Evolutionary conservation across 768 basidiomycete species (phyloP).

Genomic region (Leccinum variicolor): DNA sequence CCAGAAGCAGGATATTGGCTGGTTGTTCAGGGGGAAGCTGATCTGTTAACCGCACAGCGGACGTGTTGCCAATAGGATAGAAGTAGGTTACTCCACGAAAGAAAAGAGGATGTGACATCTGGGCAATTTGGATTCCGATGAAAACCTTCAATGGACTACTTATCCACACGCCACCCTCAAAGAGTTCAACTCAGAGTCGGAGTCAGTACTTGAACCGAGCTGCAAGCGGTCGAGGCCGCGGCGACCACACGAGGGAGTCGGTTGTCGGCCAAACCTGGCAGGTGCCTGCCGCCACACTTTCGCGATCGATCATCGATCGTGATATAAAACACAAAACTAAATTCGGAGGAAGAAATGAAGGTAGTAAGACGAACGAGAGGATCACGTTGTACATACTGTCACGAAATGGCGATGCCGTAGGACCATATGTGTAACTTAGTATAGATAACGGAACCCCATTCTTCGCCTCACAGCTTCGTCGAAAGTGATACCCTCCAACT

Average conservation of each 20-base stretch:
- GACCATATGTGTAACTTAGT: constrained; percentile 28
- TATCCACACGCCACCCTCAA: no score
- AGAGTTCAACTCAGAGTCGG: background rate
- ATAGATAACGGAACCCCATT: constrained; percentile 57
- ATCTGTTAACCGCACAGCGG: constrained; percentile 47
- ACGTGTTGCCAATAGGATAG: constrained; percentile 60
- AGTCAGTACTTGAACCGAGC: background rate
- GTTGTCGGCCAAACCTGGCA: background rate
- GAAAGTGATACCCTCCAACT: constrained; percentile 55
- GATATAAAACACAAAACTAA: no score
- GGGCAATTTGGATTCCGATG: background rate
- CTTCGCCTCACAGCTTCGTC: constrained; percentile 56
- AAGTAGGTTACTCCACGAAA: constrained; percentile 39
- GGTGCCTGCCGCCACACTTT: background rate
- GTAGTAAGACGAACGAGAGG: no score
- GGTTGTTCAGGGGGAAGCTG: constrained; percentile 44
- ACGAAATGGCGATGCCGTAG: no score
- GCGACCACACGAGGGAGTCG: background rate
- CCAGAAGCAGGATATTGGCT: constrained; percentile 51
- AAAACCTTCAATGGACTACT: background rate
- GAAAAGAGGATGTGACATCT: constrained; percentile 26
- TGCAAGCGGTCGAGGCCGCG: background rate
- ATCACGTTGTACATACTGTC: background rate
- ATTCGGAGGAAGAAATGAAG: background rate
- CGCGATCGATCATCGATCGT: no score